Evolutionary conservation across 352 stramenopile species (phyloP), one percentile per base, ranked within the genome.

Genomic region (Pythium scleroteichum): DNA sequence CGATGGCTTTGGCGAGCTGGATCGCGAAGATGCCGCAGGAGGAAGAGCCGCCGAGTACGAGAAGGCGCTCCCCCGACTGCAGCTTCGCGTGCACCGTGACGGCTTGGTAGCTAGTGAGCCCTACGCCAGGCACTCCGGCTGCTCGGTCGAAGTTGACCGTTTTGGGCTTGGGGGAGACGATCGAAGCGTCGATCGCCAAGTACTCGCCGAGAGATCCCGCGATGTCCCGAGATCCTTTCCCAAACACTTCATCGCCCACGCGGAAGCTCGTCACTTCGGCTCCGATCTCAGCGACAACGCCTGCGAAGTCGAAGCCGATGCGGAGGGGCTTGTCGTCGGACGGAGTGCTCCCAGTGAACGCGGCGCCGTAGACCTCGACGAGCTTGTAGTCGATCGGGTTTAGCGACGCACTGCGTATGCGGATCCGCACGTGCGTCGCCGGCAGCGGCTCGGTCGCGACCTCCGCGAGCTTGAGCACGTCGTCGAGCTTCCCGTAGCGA

Each of bases 31-130:
- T 69, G 5, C 77, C 78, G 16, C 65, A 68, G 33, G 62, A 62
- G 22, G 71, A 71, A 27, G 64, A 74, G 12, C 70, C 77, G 2
- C 75, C 77, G n/a, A 81, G 61, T 35, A 87, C 71, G 7, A 84
- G 58, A 54, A 84, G 64, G 26, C 49, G 66, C 42, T 81, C 50
- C 7, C 61, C 69, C 19, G 64, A 53, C 50, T 77, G 55, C 1
- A 82, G 49, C 46, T 79, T 68, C 10, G 53, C 55, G 44, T 82
- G 59, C 35, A 76, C 33, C 2, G 32, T n/a, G 2, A 82, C 42
- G 3, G 53, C 66, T 32, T 80, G 74, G 58, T 76, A 78, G 35
- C 69, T 77, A 0, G 77, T 87, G 3, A 74, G 62, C 2, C 41
- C 70, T 4, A 73, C 68, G 4, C 76, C 50, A 0, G 77, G 72